Conservation (phyloP, 352 stramenopile genomes). For the Globisporangium cederbergense region DNA sequence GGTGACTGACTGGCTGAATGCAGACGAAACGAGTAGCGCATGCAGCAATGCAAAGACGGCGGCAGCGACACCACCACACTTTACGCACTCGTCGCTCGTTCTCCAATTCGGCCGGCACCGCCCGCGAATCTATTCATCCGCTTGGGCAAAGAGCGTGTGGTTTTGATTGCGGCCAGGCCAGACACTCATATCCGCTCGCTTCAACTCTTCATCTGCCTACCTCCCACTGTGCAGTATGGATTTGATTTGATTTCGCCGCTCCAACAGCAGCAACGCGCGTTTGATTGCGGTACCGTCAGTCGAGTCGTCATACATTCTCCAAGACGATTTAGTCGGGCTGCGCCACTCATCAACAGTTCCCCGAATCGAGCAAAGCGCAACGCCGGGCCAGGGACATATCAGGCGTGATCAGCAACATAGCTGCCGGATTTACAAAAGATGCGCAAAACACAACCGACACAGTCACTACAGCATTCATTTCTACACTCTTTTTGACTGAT, state of each 20-base stretch:
- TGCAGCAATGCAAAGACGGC: neutral
- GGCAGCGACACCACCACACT: no score
- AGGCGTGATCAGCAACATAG: constrained; percentile 1
- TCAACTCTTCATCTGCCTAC: neutral
- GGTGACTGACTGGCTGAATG: neutral
- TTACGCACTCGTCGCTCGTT: no score
- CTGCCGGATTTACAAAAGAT: neutral
- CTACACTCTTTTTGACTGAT: no score
- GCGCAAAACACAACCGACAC: neutral
- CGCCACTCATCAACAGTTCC: constrained; percentile 6
- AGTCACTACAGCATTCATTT: no score
- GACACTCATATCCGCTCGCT: no score
- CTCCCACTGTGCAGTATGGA: neutral
- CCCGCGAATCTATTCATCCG: no score
- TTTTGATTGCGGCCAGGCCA: neutral
- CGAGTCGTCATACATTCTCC: neutral
- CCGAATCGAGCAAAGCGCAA: constrained; percentile 1
- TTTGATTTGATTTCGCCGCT: constrained; percentile 2
- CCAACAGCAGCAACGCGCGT: neutral
- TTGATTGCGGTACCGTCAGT: constrained; percentile 5
- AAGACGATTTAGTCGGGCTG: neutral
- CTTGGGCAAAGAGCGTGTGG: no score
- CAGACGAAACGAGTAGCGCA: constrained; percentile 1
- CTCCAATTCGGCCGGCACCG: no score
- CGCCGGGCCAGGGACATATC: neutral